Evolutionary conservation across 2,329 filamentous ascomycete genomes (phyloP).

Genomic region (Ophiostoma piceae): DNA sequence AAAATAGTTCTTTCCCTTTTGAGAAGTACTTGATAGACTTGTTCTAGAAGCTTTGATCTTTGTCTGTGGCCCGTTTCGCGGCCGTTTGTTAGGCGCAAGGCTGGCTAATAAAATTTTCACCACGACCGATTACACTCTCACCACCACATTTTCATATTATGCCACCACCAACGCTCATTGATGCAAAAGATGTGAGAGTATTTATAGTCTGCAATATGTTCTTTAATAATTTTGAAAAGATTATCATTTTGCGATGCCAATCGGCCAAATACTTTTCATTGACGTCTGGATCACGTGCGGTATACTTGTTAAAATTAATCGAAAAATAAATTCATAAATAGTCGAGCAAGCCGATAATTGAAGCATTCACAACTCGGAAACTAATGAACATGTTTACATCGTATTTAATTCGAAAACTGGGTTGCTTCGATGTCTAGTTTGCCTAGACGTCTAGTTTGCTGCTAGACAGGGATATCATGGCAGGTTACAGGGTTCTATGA

Average conservation of each 20-base stretch:
- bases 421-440: no score
- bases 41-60: not conserved
- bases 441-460: no score
- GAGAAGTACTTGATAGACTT: not conserved
- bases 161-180: not conserved
- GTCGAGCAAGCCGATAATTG: not conserved
- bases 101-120: slow-evolving; percentile 11
- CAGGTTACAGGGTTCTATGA: not conserved
- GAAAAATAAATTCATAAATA: not conserved
- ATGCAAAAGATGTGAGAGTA: not conserved
- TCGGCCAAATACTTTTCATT: not conserved
- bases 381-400: no score
- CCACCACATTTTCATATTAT: not conserved
- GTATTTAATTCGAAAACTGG: no score
- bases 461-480: not conserved
- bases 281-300: not conserved
- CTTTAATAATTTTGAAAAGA: not conserved
- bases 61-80: no score
- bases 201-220: not conserved
- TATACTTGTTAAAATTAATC: not conserved
- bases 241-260: not conserved
- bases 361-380: not conserved
- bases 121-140: not conserved
- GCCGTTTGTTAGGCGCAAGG: not conserved
- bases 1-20: not conserved